phyloP scores from a whole-genome alignment of 1,284 basidiomycete genomes.

The Puccinia coronata region DNA sequence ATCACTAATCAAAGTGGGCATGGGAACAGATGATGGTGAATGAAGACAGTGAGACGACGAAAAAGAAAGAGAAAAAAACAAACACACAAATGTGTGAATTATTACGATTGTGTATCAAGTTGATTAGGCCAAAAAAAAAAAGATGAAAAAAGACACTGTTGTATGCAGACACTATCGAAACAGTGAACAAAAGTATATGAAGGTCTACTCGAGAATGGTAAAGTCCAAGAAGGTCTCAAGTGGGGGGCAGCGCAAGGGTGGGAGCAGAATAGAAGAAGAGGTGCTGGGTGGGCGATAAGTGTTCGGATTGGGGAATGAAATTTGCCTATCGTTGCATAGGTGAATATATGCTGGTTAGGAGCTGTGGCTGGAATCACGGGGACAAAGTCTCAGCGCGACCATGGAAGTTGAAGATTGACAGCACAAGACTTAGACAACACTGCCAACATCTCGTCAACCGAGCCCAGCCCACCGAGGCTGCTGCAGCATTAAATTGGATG shows the following conservation, averaged over 20 bases:
- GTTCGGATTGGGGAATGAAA: neutral
- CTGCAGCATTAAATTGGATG: neutral
- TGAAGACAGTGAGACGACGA: neutral
- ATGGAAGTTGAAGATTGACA: neutral
- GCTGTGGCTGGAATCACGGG: neutral
- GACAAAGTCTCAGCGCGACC: neutral
- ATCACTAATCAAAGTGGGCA: constrained; percentile 14
- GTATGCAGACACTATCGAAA: neutral
- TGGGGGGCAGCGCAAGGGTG: neutral
- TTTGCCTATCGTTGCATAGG: constrained; percentile 11
- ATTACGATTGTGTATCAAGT: neutral
- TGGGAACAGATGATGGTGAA: constrained; percentile 21
- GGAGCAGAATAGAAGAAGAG: neutral
- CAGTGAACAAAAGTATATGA: neutral
- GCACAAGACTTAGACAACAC: neutral
- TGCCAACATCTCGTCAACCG: neutral
- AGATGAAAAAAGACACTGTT: too few relatives aligned
- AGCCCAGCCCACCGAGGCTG: neutral
- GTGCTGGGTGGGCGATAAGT: neutral
- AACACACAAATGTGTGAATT: too few relatives aligned
- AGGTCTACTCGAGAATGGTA: neutral
- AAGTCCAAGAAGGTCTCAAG: neutral
- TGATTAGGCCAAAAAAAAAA: neutral
- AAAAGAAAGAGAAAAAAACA: neutral
- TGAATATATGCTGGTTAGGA: neutral